Evolutionary conservation across 2,329 filamentous ascomycete genomes (phyloP).

Genomic region (Hymenoscyphus repandus): DNA sequence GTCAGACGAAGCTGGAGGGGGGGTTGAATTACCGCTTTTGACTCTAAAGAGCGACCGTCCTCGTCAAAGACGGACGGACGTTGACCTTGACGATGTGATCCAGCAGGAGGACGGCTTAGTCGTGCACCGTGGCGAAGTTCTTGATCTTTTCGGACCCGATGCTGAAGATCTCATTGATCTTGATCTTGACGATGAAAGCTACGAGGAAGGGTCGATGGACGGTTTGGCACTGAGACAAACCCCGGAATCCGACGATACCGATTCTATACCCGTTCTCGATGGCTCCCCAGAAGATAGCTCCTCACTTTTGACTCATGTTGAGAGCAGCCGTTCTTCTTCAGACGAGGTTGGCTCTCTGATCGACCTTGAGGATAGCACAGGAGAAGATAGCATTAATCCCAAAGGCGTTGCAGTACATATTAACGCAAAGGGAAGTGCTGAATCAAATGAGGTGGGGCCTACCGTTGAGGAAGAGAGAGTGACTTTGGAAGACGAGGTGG

Average conservation of each 20-base stretch:
- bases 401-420: neutral
- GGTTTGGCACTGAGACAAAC: neutral
- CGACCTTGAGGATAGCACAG: neutral
- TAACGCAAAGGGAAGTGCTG: neutral
- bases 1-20: conserved; percentile 21
- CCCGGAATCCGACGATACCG: neutral
- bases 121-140: conserved; percentile 30
- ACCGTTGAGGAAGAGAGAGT: neutral
- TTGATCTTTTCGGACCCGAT: conserved; percentile 28
- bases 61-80: neutral
- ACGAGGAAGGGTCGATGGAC: neutral
- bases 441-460: neutral
- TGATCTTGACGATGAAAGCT: neutral
- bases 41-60: conserved; percentile 12
- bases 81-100: conserved; percentile 25
- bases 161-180: neutral
- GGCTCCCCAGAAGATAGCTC: neutral
- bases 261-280: neutral
- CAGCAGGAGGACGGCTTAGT: conserved; percentile 26
- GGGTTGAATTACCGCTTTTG: conserved; percentile 16
- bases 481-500: neutral
- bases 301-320: neutral
- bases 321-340: neutral
- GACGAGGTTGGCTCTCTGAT: neutral
- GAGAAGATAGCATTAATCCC: neutral